Base-by-base conservation (phyloP, 495 filamentous ascomycete species). In the Neurospora sp. region DNA sequence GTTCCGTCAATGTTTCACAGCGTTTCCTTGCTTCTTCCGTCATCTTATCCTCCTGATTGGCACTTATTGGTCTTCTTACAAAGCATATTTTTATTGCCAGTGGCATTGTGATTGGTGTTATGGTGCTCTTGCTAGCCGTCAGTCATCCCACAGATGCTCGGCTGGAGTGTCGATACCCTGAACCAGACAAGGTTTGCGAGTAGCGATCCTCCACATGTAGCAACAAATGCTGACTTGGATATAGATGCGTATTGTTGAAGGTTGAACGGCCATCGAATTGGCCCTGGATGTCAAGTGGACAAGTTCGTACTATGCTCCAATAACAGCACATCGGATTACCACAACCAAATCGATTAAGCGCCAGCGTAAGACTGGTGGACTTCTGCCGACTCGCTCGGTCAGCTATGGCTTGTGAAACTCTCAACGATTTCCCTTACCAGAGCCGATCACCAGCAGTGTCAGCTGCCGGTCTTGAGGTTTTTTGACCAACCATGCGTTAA, bases 401-500 rank as follows among this genome's bases (percentile, higher is more conserved):
- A 35, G 27, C 27, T 66, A 66, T 31, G 27, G 54, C 54, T 37
- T 18, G 27, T 4, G 54, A 66, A 66, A 35, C 27, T 66, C 12
- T 35, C 27, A 35, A 37, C 54, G 27, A 66, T 66, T 66, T 35
- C 14, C 27, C 54, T 37, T 66, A 66, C 54, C 54, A 66, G 23
- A 66, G 3, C 27, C 54, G 54, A 66, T 66, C 27, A 66, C 31
- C 27, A 66, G 54, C 14, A 35, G 11, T 66, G 54, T 66, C 54
- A 66, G 54, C 54, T 66, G 54, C 27, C 54, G 27, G 54, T 18
- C 54, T 66, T 66, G 27, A 35, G 12, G 54, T 66, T 66, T 35
- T 35, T 12, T 31, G 12, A 10, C 72, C 72, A 73, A 73, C 72
- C 72, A 73, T 41, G 69, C 69, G 16, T 20, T 6, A 71, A 73